Evolutionary conservation across 257 asterid species (phyloP), one percentile per base, ranked within the genome.

Genomic region (Eustoma russellianum): DNA sequence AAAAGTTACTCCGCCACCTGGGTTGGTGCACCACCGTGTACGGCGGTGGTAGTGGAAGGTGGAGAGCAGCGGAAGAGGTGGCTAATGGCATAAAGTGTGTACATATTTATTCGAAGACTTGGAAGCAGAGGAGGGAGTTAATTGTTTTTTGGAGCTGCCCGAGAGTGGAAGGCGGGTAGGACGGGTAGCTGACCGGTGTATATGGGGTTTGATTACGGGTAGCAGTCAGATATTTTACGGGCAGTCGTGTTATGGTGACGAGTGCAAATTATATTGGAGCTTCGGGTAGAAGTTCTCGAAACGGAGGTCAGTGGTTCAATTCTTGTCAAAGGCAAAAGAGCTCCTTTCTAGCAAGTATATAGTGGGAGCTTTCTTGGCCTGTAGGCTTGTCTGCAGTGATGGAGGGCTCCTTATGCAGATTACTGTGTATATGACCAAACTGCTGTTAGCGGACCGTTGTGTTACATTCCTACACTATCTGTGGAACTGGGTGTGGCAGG

Each of bases 151-250:
- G 68, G 59, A 53, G 66, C 92, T 77, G 83, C 94, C 94, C 94
- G 77, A 56, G 58, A 35, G 52, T 9, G 49, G 64, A 48, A 24
- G 68, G 70, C 73, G 73, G 70, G 66, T 64, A 63, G 86, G 63
- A 78, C 77, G 75, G 15, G 65, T 70, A 75, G 55, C 70, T 50
- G 66, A 63, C 41, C 33, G 41, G 73, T 46, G 66, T 45, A 35
- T 44, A 40, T 19, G n/a, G 35, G 33, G 55, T 8, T 59, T 45
- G 79, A 57, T 54, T 33, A 59, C 81, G 88, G 96, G 88, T 80
- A 83, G 82, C 55, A 50, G 74, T 69, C 70, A 78, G 87, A 81
- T 83, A 79, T 73, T 75, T 65, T 47, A 17, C 80, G 89, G 88
- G 89, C 76, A 79, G 77, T 56, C 75, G 9, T 67, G 75, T 75